phyloP scores from a whole-genome alignment of 1,284 basidiomycete genomes.

The Caloboletus firmus region DNA sequence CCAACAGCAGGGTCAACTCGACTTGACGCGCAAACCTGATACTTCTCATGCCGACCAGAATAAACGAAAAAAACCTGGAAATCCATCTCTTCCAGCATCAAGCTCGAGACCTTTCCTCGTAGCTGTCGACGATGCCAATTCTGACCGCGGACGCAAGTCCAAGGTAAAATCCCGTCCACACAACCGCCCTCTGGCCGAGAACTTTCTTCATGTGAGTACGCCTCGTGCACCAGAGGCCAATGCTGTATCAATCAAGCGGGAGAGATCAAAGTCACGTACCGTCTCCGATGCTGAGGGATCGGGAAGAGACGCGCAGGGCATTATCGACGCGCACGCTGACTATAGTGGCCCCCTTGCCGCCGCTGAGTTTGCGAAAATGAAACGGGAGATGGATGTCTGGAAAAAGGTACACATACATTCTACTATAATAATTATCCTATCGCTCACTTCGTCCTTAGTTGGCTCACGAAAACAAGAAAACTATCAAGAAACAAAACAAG shows the following conservation, averaged over 20 bases:
- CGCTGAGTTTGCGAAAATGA: constrained; percentile 39
- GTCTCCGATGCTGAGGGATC: constrained; percentile 32
- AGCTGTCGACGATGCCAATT: constrained; percentile 26
- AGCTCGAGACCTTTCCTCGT: constrained; percentile 28
- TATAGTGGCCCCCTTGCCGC: constrained; percentile 28
- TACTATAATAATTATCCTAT: background rate
- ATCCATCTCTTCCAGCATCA: constrained; percentile 15
- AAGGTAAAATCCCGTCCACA: constrained; percentile 32
- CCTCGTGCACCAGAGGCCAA: constrained; percentile 18
- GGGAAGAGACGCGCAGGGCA: constrained; percentile 16
- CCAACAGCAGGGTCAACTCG: constrained; percentile 14
- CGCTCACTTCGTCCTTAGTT: constrained; percentile 40
- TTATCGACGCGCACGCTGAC: constrained; percentile 29
- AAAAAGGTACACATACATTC: constrained; percentile 46
- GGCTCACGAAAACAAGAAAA: constrained; percentile 50
- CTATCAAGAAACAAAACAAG: constrained; percentile 56
- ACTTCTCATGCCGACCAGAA: constrained; percentile 18
- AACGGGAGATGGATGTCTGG: constrained; percentile 43
- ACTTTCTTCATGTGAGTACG: constrained; percentile 11
- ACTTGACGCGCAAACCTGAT: constrained; percentile 20
- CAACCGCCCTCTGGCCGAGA: constrained; percentile 28
- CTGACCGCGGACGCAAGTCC: constrained; percentile 35
- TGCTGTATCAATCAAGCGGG: constrained; percentile 15
- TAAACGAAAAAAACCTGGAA: constrained; percentile 34
- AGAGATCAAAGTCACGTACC: constrained; percentile 31